A percentile compares a stretch with the other conserved stretches of the same genome.
Evolutionary conservation across 495 filamentous ascomycete species (phyloP).

Genomic region (Aspergillus incahuasiensis): DNA sequence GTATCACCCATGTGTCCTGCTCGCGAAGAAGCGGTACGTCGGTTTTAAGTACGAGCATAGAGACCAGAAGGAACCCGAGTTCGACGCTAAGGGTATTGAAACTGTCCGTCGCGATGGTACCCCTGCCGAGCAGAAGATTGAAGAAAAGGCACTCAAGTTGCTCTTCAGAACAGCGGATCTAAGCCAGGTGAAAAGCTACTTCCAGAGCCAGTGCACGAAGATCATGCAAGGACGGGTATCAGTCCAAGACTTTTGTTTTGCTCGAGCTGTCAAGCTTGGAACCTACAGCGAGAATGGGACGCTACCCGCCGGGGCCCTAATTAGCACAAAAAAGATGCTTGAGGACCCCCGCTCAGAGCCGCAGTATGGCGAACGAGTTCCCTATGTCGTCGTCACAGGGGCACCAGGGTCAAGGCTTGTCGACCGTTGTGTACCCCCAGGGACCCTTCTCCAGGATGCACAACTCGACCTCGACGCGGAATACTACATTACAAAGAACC

Average conservation of each 20-base stretch:
- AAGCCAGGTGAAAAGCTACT: conserved; percentile 85
- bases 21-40: conserved; percentile 97
- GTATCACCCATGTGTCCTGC: conserved; percentile 86
- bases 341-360: conserved; percentile 83
- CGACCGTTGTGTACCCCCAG: conserved; percentile 86
- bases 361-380: conserved; percentile 91
- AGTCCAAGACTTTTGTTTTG: conserved; percentile 94
- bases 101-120: conserved; percentile 93
- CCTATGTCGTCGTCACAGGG: conserved; percentile 88
- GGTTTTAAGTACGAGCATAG: conserved; percentile 92
- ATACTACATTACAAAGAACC: conserved; percentile 94
- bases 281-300: conserved; percentile 77
- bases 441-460: conserved; percentile 70
- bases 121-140: conserved; percentile 93
- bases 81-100: conserved; percentile 97
- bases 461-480: conserved; percentile 86
- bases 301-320: conserved; percentile 80
- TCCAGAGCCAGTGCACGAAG: conserved; percentile 84
- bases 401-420: conserved; percentile 80
- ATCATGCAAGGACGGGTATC: conserved; percentile 87
- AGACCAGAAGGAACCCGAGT: conserved; percentile 75
- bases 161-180: conserved; percentile 88
- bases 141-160: conserved; percentile 86
- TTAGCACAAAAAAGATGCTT: conserved; percentile 79
- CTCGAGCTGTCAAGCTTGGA: conserved; percentile 84